Percentiles rank a stretch among this genome's conserved stretches.
phyloP scores from a whole-genome alignment of 306 rosid species.

The Quercus robur region DNA sequence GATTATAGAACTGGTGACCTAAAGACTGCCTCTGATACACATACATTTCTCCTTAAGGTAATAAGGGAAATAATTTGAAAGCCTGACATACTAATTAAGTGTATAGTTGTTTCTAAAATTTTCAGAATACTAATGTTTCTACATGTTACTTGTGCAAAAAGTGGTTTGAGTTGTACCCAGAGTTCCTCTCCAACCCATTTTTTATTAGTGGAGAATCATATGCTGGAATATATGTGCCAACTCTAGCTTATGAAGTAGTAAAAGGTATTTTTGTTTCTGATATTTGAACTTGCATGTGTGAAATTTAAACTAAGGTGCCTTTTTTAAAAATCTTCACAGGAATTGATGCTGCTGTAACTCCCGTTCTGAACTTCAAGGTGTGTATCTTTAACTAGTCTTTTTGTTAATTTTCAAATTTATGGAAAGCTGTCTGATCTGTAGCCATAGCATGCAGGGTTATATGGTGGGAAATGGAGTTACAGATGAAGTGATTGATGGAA shows the following conservation, averaged over 20 bases:
- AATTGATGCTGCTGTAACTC: conserved; percentile 54
- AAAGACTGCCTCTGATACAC: conserved; percentile 79
- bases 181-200: conserved; percentile 69
- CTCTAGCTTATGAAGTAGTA: conserved; percentile 64
- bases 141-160: conserved; percentile 21
- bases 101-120: conserved; percentile 6
- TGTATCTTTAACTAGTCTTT: conserved; percentile 12
- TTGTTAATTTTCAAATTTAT: conserved; percentile 15
- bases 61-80: conserved; percentile 5
- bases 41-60: conserved; percentile 87
- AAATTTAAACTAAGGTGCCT: not conserved
- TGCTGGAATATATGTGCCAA: conserved; percentile 93
- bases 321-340: conserved; percentile 40
- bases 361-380: conserved; percentile 76
- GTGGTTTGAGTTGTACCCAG: conserved; percentile 86
- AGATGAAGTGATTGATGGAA: conserved; percentile 75
- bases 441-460: conserved; percentile 63
- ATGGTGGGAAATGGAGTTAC: conserved; percentile 94
- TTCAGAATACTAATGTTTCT: conserved; percentile 21
- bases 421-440: conserved; percentile 30
- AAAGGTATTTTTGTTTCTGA: conserved; percentile 53
- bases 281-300: not conserved
- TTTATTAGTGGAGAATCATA: conserved; percentile 88
- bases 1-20: conserved; percentile 76
- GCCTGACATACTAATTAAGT: not conserved